Evolutionary conservation across 352 stramenopile genomes (phyloP).

Genomic region (Phytophthora multivora): DNA sequence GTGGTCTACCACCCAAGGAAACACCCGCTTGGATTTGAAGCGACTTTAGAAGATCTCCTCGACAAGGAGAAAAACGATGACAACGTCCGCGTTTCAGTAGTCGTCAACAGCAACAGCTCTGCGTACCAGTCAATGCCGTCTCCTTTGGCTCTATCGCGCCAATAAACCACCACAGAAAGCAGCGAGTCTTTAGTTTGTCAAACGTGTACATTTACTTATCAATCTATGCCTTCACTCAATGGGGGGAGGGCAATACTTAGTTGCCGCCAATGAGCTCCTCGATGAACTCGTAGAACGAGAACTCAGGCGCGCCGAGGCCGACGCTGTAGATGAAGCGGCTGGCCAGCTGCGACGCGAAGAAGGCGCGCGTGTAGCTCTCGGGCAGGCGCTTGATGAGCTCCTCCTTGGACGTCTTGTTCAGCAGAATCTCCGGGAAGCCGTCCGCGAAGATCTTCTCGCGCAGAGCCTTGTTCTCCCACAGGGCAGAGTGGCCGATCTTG

Average conservation of each 20-base stretch:
- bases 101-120: constrained; percentile 25
- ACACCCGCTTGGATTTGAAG: constrained; percentile 30
- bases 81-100: constrained; percentile 9
- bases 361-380: constrained; percentile 77
- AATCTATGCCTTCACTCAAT: constrained; percentile 17
- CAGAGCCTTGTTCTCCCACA: constrained; percentile 73
- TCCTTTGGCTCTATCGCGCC: constrained; percentile 14
- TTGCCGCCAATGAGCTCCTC: constrained; percentile 53
- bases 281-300: constrained; percentile 89
- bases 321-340: constrained; percentile 84
- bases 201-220: constrained; percentile 28
- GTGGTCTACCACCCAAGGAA: constrained; percentile 52
- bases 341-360: constrained; percentile 84
- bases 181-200: neutral
- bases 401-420: constrained; percentile 59
- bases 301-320: constrained; percentile 72
- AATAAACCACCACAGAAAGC: neutral
- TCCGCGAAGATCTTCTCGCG: constrained; percentile 77
- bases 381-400: constrained; percentile 73
- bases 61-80: constrained; percentile 27
- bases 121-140: constrained; percentile 31
- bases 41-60: constrained; percentile 21
- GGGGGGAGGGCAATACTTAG: constrained; percentile 10
- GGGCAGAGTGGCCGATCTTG: constrained; percentile 78
- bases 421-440: constrained; percentile 75